Conservation (phyloP, 352 stramenopile species). For the Saprolegnia parasitica region DNA sequence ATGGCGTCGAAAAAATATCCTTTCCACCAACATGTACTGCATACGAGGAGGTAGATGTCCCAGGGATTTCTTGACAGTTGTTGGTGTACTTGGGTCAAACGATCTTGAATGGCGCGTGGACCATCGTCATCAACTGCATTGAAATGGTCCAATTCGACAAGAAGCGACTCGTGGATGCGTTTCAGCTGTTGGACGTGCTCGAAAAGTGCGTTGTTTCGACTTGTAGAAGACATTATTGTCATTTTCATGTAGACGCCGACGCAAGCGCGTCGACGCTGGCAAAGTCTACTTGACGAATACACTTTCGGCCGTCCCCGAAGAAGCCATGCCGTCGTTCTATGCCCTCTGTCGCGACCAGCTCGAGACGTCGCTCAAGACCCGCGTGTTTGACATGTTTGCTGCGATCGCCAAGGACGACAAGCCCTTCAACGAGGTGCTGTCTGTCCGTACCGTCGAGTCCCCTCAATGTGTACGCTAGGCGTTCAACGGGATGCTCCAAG, state of each 20-base stretch:
- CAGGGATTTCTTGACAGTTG: not conserved
- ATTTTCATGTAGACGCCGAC: constrained; percentile 33
- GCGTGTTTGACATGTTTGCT: constrained; percentile 61
- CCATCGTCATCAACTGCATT: constrained; percentile 49
- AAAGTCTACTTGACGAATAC: constrained; percentile 76
- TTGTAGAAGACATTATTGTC: not conserved
- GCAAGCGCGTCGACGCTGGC: constrained; percentile 43
- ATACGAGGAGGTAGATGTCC: not conserved
- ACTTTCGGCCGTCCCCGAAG: constrained; percentile 41
- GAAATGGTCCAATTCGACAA: constrained; percentile 76
- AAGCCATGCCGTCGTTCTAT: constrained; percentile 40
- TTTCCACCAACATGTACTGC: not conserved
- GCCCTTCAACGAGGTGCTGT: constrained; percentile 33
- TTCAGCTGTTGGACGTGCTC: constrained; percentile 73
- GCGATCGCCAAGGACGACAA: constrained; percentile 49
- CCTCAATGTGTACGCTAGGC: constrained; percentile 32
- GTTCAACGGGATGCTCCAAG: constrained; percentile 55
- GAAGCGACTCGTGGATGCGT: constrained; percentile 56
- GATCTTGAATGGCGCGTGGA: constrained; percentile 25
- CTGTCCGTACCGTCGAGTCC: not conserved
- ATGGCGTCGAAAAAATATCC: constrained; percentile 48
- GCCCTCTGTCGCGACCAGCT: constrained; percentile 66
- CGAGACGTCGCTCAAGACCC: constrained; percentile 44
- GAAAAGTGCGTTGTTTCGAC: constrained; percentile 33
- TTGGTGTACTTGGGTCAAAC: constrained; percentile 13